phyloP scores from a whole-genome alignment of 140 eudicot species.

The Senecio squalidus region DNA sequence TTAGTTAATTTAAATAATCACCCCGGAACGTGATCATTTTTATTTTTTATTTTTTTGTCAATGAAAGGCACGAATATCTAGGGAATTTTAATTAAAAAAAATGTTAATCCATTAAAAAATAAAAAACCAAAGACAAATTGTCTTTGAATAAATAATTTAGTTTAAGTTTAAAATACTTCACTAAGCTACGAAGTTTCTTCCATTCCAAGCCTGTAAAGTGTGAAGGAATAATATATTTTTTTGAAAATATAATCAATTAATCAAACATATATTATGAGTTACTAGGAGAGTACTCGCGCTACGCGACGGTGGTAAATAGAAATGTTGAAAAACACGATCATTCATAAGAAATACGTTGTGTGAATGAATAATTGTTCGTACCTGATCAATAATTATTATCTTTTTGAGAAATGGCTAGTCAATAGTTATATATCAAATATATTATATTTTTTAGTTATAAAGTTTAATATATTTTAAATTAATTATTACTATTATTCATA shows the following conservation, averaged over 20 bases:
- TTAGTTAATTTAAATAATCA: conserved; percentile 3
- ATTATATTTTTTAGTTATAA: too few species aligned
- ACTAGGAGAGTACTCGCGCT: too few species aligned
- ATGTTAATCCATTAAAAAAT: background rate
- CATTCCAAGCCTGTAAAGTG: conserved; percentile 23
- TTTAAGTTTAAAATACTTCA: conserved; percentile 11
- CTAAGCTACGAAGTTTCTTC: conserved; percentile 32
- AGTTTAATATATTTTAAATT: too few species aligned
- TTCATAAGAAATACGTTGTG: too few species aligned
- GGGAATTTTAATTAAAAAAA: conserved; percentile 3
- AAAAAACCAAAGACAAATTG: background rate
- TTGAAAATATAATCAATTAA: background rate
- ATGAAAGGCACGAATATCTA: conserved; percentile 25
- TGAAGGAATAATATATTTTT: conserved; percentile 16
- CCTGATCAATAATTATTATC: too few species aligned
- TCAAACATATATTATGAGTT: background rate
- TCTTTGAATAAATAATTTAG: background rate
- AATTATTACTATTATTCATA: too few species aligned
- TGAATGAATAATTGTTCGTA: too few species aligned
- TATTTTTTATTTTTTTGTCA: conserved; percentile 19
- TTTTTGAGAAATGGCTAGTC: too few species aligned
- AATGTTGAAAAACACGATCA: background rate
- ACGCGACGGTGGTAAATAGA: too few species aligned
- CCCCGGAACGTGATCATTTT: conserved; percentile 25
- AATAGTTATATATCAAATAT: too few species aligned